Percentiles rank a stretch among this genome's conserved stretches.
phyloP scores from a whole-genome alignment of 441 rosid genomes.

The Brassica hybrid region DNA sequence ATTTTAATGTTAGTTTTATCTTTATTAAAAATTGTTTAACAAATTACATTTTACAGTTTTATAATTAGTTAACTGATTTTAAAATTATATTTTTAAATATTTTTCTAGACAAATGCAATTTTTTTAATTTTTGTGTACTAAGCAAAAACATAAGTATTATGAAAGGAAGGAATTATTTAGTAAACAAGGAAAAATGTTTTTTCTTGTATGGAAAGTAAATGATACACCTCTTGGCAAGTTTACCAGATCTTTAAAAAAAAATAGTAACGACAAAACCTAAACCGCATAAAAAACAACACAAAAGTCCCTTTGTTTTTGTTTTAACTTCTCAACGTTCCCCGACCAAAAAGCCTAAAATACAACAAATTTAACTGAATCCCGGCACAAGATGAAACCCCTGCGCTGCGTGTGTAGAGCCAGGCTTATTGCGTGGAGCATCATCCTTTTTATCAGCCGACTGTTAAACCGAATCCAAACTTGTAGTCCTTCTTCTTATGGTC shows the following conservation, averaged over 20 bases:
- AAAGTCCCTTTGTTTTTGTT: constrained; percentile 24
- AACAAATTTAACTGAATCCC: constrained; percentile 25
- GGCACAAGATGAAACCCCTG: not conserved
- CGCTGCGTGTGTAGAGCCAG: constrained; percentile 20
- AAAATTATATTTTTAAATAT: no score
- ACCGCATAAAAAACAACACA: constrained; percentile 31
- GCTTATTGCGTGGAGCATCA: constrained; percentile 31
- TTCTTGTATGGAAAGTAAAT: not conserved
- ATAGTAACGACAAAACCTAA: constrained; percentile 4
- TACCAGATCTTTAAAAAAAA: not conserved
- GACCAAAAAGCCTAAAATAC: constrained; percentile 29
- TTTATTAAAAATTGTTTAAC: no score
- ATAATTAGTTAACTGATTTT: no score
- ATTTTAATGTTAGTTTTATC: no score
- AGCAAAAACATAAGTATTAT: no score
- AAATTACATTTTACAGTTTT: no score
- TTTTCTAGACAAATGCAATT: no score
- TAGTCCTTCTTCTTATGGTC: constrained; percentile 96
- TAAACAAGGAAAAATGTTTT: not conserved
- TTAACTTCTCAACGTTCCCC: constrained; percentile 5
- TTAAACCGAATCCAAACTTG: constrained; percentile 97
- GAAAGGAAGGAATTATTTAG: no score
- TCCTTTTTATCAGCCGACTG: constrained; percentile 61
- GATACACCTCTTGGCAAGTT: not conserved
- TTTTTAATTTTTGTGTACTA: no score